These are phyloP conservation scores for Lactarius psammicola DNA, from an alignment of 768 basidiomycete genomes.

Conservation along the genomic window DNA sequence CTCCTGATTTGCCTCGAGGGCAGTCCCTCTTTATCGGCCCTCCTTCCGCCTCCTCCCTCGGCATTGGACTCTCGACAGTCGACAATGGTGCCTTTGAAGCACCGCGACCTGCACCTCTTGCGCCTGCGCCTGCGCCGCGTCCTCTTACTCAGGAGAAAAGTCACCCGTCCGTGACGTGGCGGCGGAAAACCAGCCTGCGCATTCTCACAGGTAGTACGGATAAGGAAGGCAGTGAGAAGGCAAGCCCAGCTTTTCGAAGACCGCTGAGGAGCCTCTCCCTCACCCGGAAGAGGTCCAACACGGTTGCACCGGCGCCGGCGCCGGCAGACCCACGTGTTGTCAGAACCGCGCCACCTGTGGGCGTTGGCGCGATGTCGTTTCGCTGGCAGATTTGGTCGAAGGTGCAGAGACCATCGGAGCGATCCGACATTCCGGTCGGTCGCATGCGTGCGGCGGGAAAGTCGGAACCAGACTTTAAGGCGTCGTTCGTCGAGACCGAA, in stretches of 20 bases:
- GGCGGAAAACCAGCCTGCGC: background rate
- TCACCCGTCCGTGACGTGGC: background rate
- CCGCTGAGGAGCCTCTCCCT: background rate
- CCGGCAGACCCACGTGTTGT: background rate
- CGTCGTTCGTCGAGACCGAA: constrained; percentile 17
- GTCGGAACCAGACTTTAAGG: constrained; percentile 10
- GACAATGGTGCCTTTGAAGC: constrained; percentile 25
- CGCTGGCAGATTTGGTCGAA: constrained; percentile 10
- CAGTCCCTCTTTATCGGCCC: background rate
- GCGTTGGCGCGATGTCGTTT: too few relatives aligned
- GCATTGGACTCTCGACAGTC: constrained; percentile 11
- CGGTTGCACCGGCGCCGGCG: background rate
- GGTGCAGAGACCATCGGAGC: constrained; percentile 14
- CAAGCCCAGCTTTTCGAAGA: background rate
- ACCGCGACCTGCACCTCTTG: constrained; percentile 18
- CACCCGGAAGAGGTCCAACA: background rate
- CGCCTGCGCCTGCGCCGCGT: constrained; percentile 1
- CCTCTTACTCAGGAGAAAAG: background rate
- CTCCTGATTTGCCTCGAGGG: constrained; percentile 6
- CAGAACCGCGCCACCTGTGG: background rate
- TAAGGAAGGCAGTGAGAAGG: background rate
- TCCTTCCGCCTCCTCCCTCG: background rate
- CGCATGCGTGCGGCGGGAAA: constrained; percentile 7
- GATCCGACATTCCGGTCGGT: constrained; percentile 1
- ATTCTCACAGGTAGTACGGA: background rate